Percentiles rank a stretch among this genome's conserved stretches.
phyloP scores from a whole-genome alignment of 2,329 filamentous ascomycete species.

The Phaeoacremonium minimum region DNA sequence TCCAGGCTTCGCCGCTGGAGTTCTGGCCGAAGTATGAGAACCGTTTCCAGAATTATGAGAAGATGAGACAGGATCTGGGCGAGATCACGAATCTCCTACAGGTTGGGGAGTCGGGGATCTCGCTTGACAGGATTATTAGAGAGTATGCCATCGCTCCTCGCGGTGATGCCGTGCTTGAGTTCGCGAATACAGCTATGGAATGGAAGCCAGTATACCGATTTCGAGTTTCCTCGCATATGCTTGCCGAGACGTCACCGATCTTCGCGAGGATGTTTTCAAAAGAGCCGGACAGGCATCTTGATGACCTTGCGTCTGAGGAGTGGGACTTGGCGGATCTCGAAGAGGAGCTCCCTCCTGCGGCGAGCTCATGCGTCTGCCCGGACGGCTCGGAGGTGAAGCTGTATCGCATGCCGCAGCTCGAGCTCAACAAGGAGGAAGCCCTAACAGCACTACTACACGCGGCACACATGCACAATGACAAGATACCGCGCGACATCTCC shows the following conservation, averaged over 20 bases:
- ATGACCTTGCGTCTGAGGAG: constrained; percentile 17
- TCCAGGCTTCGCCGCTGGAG: not conserved
- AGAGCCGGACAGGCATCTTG: constrained; percentile 11
- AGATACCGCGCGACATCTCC: constrained; percentile 38
- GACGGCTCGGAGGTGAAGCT: constrained; percentile 40
- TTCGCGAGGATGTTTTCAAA: constrained; percentile 48
- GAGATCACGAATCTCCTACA: constrained; percentile 35
- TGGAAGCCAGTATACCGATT: constrained; percentile 38
- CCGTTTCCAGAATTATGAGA: constrained; percentile 42
- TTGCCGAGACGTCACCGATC: constrained; percentile 46
- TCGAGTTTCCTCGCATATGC: constrained; percentile 44
- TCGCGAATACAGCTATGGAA: constrained; percentile 35
- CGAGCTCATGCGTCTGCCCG: constrained; percentile 29
- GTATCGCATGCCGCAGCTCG: constrained; percentile 49
- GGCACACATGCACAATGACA: constrained; percentile 43
- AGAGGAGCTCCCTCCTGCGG: constrained; percentile 26
- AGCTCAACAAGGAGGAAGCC: constrained; percentile 33
- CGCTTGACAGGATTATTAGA: constrained; percentile 29
- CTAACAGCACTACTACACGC: constrained; percentile 45
- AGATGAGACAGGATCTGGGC: constrained; percentile 33
- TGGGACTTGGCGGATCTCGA: constrained; percentile 26
- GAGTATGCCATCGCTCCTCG: constrained; percentile 37
- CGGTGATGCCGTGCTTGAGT: constrained; percentile 49
- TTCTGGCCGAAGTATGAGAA: constrained; percentile 40
- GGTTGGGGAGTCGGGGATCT: constrained; percentile 33